These are phyloP conservation scores for Lasiodiplodia citricola DNA, from an alignment of 2,329 filamentous ascomycete genomes.

Conservation along the genomic window DNA sequence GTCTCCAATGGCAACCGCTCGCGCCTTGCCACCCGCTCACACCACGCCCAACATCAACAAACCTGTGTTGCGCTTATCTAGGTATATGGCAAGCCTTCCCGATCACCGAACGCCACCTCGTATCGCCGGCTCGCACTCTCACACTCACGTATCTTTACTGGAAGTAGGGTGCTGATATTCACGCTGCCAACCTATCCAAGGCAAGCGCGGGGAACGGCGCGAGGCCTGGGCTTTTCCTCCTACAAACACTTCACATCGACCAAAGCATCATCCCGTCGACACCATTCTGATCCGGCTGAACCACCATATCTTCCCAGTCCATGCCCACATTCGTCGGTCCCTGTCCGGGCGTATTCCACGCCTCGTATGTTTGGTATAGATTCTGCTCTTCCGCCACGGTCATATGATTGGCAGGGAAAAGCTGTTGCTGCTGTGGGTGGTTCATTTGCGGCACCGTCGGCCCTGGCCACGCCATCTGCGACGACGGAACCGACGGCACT, in stretches of 20 bases:
- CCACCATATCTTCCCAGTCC: slow-evolving; percentile 23
- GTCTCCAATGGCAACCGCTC: neutral
- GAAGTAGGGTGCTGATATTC: too few relatives aligned
- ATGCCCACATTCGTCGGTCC: neutral
- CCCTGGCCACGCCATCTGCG: neutral
- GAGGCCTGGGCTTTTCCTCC: neutral
- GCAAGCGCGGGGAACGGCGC: too few relatives aligned
- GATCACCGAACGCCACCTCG: neutral
- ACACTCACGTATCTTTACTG: too few relatives aligned
- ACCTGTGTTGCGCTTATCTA: neutral
- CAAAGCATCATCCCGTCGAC: slow-evolving; percentile 26
- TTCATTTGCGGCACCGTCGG: neutral
- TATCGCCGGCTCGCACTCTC: neutral
- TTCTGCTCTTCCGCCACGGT: neutral
- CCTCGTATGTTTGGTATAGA: neutral
- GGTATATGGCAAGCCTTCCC: neutral
- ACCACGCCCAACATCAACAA: neutral
- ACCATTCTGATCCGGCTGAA: slow-evolving; percentile 18
- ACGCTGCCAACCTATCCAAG: too few relatives aligned
- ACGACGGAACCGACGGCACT: neutral
- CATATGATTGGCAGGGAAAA: neutral
- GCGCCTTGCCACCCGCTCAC: neutral
- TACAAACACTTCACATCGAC: slow-evolving; percentile 20
- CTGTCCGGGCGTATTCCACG: neutral
- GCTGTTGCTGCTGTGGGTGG: slow-evolving; percentile 7